Percentiles rank a stretch among this genome's conserved stretches.
Evolutionary conservation across 2,329 filamentous ascomycete species (phyloP).

Genomic region (Stachybotrys echinatus): DNA sequence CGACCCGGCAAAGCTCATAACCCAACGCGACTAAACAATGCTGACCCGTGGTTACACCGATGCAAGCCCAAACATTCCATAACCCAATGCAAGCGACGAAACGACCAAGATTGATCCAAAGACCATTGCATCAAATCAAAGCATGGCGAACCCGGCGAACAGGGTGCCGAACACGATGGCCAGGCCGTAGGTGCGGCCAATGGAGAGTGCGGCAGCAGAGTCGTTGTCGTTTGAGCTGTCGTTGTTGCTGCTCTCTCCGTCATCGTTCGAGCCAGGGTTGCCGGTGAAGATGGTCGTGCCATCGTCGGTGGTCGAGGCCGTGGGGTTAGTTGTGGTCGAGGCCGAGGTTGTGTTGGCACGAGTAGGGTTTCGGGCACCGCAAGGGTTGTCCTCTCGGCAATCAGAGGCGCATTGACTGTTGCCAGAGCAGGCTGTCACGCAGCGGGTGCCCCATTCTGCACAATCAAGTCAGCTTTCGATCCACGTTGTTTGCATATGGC

Average conservation of each 20-base stretch:
- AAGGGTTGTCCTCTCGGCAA: conserved; percentile 65
- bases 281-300: conserved; percentile 33
- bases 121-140: conserved; percentile 13
- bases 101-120: not conserved
- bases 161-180: conserved; percentile 30
- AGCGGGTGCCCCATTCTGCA: conserved; percentile 61
- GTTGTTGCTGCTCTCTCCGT: conserved; percentile 7
- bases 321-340: conserved; percentile 33
- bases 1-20: not conserved
- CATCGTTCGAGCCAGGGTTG: conserved; percentile 8
- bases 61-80: not conserved
- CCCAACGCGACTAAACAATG: conserved; percentile 3
- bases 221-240: conserved; percentile 7
- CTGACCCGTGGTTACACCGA: not conserved
- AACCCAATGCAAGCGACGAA: not conserved
- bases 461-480: not conserved
- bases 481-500: not conserved
- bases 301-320: conserved; percentile 24
- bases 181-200: conserved; percentile 31
- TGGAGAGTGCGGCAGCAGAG: conserved; percentile 19
- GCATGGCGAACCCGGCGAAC: conserved; percentile 34
- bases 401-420: conserved; percentile 52
- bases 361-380: conserved; percentile 63
- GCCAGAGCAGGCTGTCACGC: conserved; percentile 50
- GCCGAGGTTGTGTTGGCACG: conserved; percentile 50